Percentiles rank a stretch among this genome's conserved stretches.
Evolutionary conservation across 192 early-diverging fungal genomes (phyloP).

Genomic region (Physocladia obscura): DNA sequence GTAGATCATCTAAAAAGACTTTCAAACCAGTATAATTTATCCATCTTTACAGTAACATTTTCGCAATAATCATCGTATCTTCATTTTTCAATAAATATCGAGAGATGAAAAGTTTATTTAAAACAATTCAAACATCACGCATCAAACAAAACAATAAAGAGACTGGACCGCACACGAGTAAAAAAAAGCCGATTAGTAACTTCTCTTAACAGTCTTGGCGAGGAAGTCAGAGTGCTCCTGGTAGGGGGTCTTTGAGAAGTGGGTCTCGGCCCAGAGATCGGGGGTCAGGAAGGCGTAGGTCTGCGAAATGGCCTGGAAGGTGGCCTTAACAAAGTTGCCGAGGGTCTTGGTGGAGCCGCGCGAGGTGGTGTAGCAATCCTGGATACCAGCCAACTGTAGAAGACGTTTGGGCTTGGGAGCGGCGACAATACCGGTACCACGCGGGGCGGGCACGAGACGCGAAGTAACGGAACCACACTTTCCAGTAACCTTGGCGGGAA

Average conservation of each 20-base stretch:
- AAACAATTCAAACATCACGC: no score
- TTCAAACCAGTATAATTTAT: no score
- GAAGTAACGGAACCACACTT: constrained; percentile 88
- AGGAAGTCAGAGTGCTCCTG: constrained; percentile 62
- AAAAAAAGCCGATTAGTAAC: no score
- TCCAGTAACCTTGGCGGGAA: constrained; percentile 95
- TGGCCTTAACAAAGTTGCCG: constrained; percentile 99
- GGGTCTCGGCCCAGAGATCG: constrained; percentile 91
- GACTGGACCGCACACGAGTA: no score
- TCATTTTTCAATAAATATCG: no score
- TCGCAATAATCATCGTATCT: no score
- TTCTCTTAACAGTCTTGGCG: constrained; percentile 47
- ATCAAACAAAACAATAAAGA: no score
- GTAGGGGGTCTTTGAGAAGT: constrained; percentile 85
- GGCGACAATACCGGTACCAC: constrained; percentile 98
- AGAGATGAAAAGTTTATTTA: no score
- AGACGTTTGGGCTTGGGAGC: constrained; percentile 98
- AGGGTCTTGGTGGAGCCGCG: constrained; percentile 96
- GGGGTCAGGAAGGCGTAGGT: constrained; percentile 98
- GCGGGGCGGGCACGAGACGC: constrained; percentile 96
- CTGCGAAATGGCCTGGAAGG: constrained; percentile 93
- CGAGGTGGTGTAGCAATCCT: constrained; percentile 95
- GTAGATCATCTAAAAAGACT: no score
- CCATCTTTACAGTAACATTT: no score
- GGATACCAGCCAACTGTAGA: constrained; percentile 93